phyloP scores from a whole-genome alignment of 352 stramenopile species.

The Phytophthora rubi region DNA sequence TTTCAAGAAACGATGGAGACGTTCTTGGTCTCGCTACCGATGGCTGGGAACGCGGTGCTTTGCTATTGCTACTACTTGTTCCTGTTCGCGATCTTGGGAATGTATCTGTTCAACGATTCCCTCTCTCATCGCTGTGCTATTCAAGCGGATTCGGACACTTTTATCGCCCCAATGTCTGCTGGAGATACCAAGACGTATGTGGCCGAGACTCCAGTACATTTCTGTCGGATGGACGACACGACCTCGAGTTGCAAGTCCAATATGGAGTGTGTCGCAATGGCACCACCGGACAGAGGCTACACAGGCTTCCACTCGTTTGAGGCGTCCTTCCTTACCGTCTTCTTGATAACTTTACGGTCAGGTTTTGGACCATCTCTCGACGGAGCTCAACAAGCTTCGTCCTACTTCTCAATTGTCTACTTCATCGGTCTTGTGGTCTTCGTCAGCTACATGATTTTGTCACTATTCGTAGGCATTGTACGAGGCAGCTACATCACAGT shows the following conservation, averaged over 20 bases:
- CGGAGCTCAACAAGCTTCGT: constrained; percentile 72
- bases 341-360: constrained; percentile 76
- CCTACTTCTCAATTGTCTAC: constrained; percentile 79
- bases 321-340: constrained; percentile 81
- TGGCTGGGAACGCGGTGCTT: constrained; percentile 73
- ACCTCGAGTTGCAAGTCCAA: constrained; percentile 37
- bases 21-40: constrained; percentile 71
- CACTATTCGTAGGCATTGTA: constrained; percentile 86
- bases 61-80: constrained; percentile 90
- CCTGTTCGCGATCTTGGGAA: constrained; percentile 84
- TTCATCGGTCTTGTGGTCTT: constrained; percentile 86
- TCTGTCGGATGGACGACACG: constrained; percentile 46
- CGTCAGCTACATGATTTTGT: constrained; percentile 87
- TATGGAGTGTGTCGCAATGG: constrained; percentile 63
- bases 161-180: constrained; percentile 23
- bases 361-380: constrained; percentile 84
- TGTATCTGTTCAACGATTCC: constrained; percentile 89
- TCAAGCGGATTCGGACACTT: constrained; percentile 33
- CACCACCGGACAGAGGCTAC: constrained; percentile 71
- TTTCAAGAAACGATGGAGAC: constrained; percentile 85
- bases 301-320: constrained; percentile 88
- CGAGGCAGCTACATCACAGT: constrained; percentile 79
- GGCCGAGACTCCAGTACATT: constrained; percentile 56
- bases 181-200: constrained; percentile 48
- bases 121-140: constrained; percentile 76